A percentile compares a stretch with the other conserved stretches of the same genome.
These are phyloP conservation scores for Lolium rigidum DNA, from an alignment of 176 grass and related monocot species.

Conservation along the genomic window DNA sequence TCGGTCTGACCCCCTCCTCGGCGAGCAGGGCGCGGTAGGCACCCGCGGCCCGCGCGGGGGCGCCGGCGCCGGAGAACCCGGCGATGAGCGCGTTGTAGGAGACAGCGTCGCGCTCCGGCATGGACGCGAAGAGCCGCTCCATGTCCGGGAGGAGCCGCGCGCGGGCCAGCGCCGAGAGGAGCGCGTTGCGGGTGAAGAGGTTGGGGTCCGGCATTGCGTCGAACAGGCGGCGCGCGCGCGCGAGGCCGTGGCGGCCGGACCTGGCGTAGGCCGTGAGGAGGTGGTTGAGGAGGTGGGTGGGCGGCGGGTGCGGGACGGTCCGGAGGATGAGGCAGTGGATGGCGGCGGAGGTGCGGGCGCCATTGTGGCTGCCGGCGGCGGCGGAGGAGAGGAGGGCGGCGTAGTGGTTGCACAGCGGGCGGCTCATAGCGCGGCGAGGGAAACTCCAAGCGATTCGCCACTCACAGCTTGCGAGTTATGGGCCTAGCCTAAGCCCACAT, in stretches of 20 bases:
- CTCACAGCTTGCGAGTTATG: not conserved
- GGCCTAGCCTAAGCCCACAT: not conserved
- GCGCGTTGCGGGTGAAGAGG: conserved; percentile 58
- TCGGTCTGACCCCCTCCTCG: conserved; percentile 39
- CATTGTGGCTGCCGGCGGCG: conserved; percentile 6
- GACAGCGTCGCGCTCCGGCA: conserved; percentile 45
- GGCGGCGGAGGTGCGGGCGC: not conserved
- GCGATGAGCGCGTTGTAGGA: conserved; percentile 70
- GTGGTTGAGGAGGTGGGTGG: conserved; percentile 59
- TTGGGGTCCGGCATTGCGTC: conserved; percentile 51
- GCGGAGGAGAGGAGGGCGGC: conserved; percentile 43
- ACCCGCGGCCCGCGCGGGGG: not conserved
- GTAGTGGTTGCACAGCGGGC: conserved; percentile 46
- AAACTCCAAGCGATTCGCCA: not conserved
- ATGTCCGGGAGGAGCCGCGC: conserved; percentile 23
- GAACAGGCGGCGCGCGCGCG: conserved; percentile 56
- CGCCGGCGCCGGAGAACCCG: conserved; percentile 37
- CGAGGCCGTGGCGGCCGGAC: conserved; percentile 33
- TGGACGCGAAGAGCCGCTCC: conserved; percentile 45
- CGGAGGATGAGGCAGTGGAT: conserved; percentile 53
- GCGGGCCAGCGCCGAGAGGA: conserved; percentile 60
- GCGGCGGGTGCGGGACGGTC: not conserved
- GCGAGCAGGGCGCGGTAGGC: conserved; percentile 43
- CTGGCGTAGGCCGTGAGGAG: conserved; percentile 51
- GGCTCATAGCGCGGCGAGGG: conserved; percentile 31